Evolutionary conservation across 257 asterid genomes (phyloP), one percentile per base, ranked within the genome.

Genomic region (Verbascum thapsus): DNA sequence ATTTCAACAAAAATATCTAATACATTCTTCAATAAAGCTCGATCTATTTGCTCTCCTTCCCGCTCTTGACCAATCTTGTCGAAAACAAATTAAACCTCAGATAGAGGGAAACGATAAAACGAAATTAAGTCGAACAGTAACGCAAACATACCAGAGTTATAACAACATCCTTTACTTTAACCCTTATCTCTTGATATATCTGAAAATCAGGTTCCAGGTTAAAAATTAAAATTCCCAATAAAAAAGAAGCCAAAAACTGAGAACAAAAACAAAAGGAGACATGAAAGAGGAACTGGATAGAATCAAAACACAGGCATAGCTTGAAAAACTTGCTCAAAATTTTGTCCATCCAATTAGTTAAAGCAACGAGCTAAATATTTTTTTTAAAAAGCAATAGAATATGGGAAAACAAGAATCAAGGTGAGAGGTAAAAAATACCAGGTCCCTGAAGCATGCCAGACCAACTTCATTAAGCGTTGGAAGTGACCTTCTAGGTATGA

Each of bases 1-100:
- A 94, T 90, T 76, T 94, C 99, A 64, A 94, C 98, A 76, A 94
- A 94, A 68, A 94, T 90, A 75, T 94, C 98, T 32, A 94, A 70
- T 32, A 94, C 90, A 78, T 90, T 94, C 81, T 94, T 94, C 65
- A 94, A 58, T 61, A 90, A 73, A 58, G 99, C 96, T 69, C 96
- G 81, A 61, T 94, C 98, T 69, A n/a, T n/a, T n/a, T n/a, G n/a
- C n/a, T n/a, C n/a, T n/a, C n/a, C n/a, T n/a, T n/a, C n/a, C n/a
- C n/a, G 88, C 85, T 92, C 99, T 80, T 87, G 97, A 72, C 89
- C 94, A 73, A 87, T 89, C 99, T 89, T 66, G 48, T 63, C 42
- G 63, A 57, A 64, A 58, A 58, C 38, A 39, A 40, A 43, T 40
- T 13, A 56, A 57, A 26, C 20, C 65, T 58, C 47, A 52, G 26